phyloP scores from a whole-genome alignment of 768 basidiomycete species.

The Pseudohyphozyma bogoriensis region DNA sequence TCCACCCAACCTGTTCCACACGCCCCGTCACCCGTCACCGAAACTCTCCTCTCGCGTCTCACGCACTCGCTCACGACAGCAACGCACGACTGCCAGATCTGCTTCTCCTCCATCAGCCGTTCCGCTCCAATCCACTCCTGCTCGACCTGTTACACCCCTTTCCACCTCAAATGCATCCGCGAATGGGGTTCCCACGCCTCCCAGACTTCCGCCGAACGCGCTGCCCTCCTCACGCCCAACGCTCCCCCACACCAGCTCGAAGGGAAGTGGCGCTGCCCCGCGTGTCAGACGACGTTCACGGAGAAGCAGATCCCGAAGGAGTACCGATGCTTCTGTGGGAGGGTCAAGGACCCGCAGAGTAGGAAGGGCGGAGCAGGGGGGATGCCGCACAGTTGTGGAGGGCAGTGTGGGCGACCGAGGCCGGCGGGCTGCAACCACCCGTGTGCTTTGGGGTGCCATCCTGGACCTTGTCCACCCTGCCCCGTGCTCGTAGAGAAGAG shows the following conservation, averaged over 20 bases:
- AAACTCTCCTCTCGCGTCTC: conserved; percentile 60
- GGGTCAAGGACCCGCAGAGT: conserved; percentile 60
- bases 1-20: not conserved
- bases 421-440: conserved; percentile 57
- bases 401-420: conserved; percentile 47
- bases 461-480: conserved; percentile 94
- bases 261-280: conserved; percentile 88
- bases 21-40: conserved; percentile 51
- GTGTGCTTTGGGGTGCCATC: conserved; percentile 64
- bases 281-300: conserved; percentile 58
- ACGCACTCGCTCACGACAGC: conserved; percentile 63
- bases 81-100: conserved; percentile 53
- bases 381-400: conserved; percentile 57
- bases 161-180: conserved; percentile 80
- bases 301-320: conserved; percentile 22
- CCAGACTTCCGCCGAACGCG: conserved; percentile 14
- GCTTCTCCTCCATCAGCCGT: conserved; percentile 68
- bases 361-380: conserved; percentile 56
- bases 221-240: conserved; percentile 10
- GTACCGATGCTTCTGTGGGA: conserved; percentile 72
- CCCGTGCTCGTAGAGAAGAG: conserved; percentile 61
- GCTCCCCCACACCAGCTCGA: conserved; percentile 40
- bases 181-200: conserved; percentile 73
- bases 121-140: conserved; percentile 81
- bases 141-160: conserved; percentile 72